These are phyloP conservation scores for Candida nitratophila DNA, from an alignment of 805 yeast genomes.

Conservation along the genomic window DNA sequence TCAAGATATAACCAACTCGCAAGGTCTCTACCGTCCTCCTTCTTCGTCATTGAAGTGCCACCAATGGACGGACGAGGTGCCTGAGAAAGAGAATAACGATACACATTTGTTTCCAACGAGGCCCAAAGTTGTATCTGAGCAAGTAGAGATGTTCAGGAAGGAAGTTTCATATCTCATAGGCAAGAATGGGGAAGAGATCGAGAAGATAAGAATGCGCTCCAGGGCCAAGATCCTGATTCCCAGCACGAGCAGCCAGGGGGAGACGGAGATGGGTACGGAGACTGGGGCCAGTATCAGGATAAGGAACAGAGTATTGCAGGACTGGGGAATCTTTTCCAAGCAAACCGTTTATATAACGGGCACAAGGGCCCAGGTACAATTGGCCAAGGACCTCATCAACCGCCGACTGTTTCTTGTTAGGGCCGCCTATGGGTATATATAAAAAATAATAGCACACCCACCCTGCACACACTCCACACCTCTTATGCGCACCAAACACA, in stretches of 20 bases:
- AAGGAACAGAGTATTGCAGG: no score
- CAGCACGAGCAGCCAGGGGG: no score
- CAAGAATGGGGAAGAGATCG: constrained; percentile 31
- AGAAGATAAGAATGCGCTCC: constrained; percentile 25
- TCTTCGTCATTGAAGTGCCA: neutral
- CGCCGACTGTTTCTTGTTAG: neutral
- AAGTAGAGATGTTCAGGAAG: constrained; percentile 1
- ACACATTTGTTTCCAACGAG: neutral
- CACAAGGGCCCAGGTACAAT: neutral
- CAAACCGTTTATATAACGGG: neutral
- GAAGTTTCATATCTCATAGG: constrained; percentile 40
- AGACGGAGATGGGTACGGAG: no score
- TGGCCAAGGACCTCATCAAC: neutral
- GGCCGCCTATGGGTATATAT: neutral
- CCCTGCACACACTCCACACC: no score
- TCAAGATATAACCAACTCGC: neutral
- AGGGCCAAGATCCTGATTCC: constrained; percentile 31
- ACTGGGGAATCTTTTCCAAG: neutral
- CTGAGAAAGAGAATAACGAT: neutral
- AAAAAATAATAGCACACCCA: no score
- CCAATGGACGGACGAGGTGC: neutral
- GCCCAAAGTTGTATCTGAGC: neutral
- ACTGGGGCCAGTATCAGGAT: no score
- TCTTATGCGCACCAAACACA: neutral
- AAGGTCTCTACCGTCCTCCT: neutral